Evolutionary conservation across 2,329 filamentous ascomycete genomes (phyloP).

Genomic region (Phialemoniopsis sp.): DNA sequence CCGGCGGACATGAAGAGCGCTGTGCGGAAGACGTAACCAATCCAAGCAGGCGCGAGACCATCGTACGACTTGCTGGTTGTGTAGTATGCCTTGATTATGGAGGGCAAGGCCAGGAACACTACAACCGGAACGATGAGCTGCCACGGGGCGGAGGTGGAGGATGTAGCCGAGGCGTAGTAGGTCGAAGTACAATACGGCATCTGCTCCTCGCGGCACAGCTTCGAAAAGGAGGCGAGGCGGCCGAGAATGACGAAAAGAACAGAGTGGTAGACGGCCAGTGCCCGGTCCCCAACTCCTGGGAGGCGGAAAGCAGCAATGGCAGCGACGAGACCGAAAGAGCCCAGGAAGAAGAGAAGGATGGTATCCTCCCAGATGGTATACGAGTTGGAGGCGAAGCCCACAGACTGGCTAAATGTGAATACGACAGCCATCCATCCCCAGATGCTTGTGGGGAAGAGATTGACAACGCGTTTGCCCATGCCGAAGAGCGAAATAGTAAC

Average conservation of each 20-base stretch:
- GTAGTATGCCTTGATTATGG: slow-evolving; percentile 76
- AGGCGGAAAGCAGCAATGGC: slow-evolving; percentile 73
- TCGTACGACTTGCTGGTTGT: slow-evolving; percentile 81
- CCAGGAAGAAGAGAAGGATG: slow-evolving; percentile 86
- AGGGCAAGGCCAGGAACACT: slow-evolving; percentile 68
- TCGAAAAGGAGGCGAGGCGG: slow-evolving; percentile 79
- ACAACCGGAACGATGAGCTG: slow-evolving; percentile 77
- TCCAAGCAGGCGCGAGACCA: slow-evolving; percentile 79
- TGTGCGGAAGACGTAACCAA: slow-evolving; percentile 72
- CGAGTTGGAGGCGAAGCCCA: slow-evolving; percentile 94
- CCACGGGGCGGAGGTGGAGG: slow-evolving; percentile 90
- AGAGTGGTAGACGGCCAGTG: slow-evolving; percentile 80
- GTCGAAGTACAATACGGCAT: slow-evolving; percentile 96
- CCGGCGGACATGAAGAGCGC: slow-evolving; percentile 71
- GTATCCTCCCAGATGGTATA: slow-evolving; percentile 99
- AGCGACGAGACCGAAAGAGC: slow-evolving; percentile 77
- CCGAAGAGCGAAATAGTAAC: slow-evolving; percentile 37
- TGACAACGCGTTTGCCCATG: slow-evolving; percentile 34
- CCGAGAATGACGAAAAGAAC: slow-evolving; percentile 76
- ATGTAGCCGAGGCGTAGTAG: slow-evolving; percentile 88
- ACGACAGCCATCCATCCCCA: slow-evolving; percentile 87
- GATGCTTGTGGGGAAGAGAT: slow-evolving; percentile 64
- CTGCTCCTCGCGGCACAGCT: slow-evolving; percentile 94
- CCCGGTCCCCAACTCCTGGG: slow-evolving; percentile 60
- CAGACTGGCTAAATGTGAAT: slow-evolving; percentile 82